Evolutionary conservation across 768 basidiomycete species (phyloP).

Genomic region (Strobilomyces dryophilus): DNA sequence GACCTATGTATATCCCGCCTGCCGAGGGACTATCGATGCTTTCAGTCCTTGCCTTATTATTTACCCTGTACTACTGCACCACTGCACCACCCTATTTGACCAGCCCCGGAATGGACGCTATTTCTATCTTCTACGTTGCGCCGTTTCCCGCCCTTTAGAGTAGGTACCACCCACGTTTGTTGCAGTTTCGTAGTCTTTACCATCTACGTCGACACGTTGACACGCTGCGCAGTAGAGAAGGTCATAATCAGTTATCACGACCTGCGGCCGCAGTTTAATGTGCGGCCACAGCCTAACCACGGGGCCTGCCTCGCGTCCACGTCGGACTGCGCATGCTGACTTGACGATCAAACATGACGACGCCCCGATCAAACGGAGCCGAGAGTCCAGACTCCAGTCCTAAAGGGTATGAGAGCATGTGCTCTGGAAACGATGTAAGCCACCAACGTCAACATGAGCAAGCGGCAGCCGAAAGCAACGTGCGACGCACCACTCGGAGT

Average conservation of each 20-base stretch:
- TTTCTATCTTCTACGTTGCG: neutral
- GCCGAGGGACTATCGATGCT: neutral
- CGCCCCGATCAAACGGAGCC: neutral
- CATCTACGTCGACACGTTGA: neutral
- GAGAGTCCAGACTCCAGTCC: too few species aligned
- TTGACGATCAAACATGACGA: neutral
- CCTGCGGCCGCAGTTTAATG: neutral
- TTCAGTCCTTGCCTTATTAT: neutral
- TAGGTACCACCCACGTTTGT: neutral
- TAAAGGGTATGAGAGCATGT: too few species aligned
- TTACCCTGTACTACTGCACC: too few species aligned
- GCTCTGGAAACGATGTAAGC: neutral
- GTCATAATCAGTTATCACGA: neutral
- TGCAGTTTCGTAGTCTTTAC: neutral
- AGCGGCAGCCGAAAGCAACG: neutral
- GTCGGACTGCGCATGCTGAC: too few species aligned
- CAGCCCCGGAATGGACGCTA: neutral
- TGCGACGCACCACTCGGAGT: neutral
- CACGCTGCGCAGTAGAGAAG: neutral
- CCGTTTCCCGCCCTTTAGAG: neutral
- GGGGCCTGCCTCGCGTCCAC: neutral
- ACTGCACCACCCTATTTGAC: too few species aligned
- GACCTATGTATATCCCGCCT: slow-evolving; percentile 1
- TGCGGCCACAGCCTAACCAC: neutral
- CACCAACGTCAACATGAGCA: neutral